A percentile compares a stretch with the other conserved stretches of the same genome.
phyloP scores from a whole-genome alignment of 768 basidiomycete genomes.

The Suillus weaverae region DNA sequence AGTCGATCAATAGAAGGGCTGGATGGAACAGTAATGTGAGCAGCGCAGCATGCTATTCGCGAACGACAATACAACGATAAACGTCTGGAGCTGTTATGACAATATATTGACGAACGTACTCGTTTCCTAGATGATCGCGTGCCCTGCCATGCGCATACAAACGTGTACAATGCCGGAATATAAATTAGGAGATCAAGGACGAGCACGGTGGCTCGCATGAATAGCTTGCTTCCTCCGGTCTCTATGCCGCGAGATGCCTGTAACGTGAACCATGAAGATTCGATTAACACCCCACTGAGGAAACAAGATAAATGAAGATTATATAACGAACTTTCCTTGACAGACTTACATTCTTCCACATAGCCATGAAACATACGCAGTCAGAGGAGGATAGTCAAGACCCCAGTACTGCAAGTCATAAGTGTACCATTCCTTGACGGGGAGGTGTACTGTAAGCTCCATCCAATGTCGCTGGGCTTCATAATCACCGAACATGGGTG shows the following conservation, averaged over 20 bases:
- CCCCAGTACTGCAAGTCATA: constrained; percentile 93
- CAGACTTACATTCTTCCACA: constrained; percentile 70
- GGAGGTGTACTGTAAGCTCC: constrained; percentile 82
- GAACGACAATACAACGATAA: constrained; percentile 5
- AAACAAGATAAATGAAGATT: constrained; percentile 8
- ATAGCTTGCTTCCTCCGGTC: constrained; percentile 61
- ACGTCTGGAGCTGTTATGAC: not conserved
- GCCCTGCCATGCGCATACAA: constrained; percentile 63
- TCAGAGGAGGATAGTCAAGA: constrained; percentile 91
- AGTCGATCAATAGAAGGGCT: constrained; percentile 80
- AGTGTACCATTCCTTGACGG: constrained; percentile 77
- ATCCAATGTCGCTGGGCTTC: constrained; percentile 97
- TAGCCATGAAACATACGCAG: constrained; percentile 86
- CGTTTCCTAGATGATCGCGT: constrained; percentile 75
- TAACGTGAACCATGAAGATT: constrained; percentile 69
- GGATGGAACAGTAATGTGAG: constrained; percentile 80
- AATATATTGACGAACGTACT: constrained; percentile 41
- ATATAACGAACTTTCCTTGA: constrained; percentile 16
- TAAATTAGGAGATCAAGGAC: constrained; percentile 70
- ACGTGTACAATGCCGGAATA: constrained; percentile 69
- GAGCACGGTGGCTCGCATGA: constrained; percentile 80
- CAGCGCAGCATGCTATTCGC: constrained; percentile 49
- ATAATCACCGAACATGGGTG: constrained; percentile 90
- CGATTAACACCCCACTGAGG: constrained; percentile 48
- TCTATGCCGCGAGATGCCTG: constrained; percentile 74